Conservation (phyloP, 176 grass and related monocot species). For the Eleusine indica region DNA sequence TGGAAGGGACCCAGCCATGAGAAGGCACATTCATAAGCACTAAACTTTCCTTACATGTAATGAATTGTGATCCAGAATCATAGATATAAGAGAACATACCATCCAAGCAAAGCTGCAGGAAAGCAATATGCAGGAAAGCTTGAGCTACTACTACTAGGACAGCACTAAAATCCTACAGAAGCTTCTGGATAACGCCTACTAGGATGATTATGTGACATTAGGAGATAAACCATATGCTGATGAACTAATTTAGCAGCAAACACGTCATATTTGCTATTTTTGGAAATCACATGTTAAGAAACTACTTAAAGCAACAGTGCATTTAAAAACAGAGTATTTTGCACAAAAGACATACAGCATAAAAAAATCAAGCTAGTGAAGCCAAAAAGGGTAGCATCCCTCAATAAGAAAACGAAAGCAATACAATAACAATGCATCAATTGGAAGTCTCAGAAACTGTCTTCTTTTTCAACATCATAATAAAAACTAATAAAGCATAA, state of each 20-base stretch:
- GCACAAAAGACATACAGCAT: not conserved
- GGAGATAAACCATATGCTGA: constrained; percentile 11
- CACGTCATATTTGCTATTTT: constrained; percentile 1
- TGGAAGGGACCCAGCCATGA: not conserved
- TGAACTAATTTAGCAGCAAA: not conserved
- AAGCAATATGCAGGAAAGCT: not conserved
- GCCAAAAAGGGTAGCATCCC: not conserved
- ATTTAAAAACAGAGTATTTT: not conserved
- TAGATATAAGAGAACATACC: not conserved
- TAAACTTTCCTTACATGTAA: not conserved
- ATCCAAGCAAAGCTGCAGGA: not conserved
- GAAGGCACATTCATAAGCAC: not conserved
- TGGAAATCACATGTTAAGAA: not conserved
- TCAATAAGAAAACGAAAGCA: not conserved
- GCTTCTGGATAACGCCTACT: not conserved
- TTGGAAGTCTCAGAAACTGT: constrained; percentile 16
- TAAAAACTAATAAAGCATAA: not conserved
- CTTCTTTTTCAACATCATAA: constrained; percentile 18
- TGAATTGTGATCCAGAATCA: not conserved
- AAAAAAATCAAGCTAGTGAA: constrained; percentile 8
- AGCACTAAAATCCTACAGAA: not conserved
- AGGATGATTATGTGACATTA: not conserved
- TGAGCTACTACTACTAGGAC: not conserved
- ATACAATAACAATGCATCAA: not conserved
- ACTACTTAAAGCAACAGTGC: constrained; percentile 11